Conservation (phyloP, 2,329 filamentous ascomycete species). For the Trichophyton verrucosum region DNA sequence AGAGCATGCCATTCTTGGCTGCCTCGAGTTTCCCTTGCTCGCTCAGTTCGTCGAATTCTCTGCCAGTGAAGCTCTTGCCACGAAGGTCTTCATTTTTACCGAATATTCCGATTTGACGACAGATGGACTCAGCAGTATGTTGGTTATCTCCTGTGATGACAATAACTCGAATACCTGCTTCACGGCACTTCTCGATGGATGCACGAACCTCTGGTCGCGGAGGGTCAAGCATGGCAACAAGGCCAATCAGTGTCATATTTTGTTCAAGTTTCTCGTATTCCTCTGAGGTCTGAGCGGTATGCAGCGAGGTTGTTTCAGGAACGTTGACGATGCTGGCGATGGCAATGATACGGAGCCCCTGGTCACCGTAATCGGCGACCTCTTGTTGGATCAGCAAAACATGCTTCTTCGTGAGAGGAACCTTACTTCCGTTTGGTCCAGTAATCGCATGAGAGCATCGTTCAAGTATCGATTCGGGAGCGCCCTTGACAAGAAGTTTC, state of each 20-base stretch:
- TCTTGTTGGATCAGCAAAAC: constrained; percentile 60
- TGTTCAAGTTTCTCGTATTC: constrained; percentile 85
- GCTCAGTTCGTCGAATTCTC: constrained; percentile 80
- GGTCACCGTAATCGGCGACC: constrained; percentile 79
- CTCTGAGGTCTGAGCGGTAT: constrained; percentile 64
- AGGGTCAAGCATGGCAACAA: constrained; percentile 93
- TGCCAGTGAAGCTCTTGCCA: constrained; percentile 90
- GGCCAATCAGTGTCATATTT: constrained; percentile 83
- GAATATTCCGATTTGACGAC: constrained; percentile 92
- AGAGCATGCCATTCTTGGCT: constrained; percentile 74
- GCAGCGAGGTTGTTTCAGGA: constrained; percentile 54
- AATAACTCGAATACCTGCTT: constrained; percentile 89
- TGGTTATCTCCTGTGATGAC: constrained; percentile 98
- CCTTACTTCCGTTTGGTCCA: constrained; percentile 65
- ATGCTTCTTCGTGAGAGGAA: constrained; percentile 58
- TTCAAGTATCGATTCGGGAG: constrained; percentile 86
- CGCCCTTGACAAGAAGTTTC: constrained; percentile 88
- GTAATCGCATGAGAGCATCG: constrained; percentile 74
- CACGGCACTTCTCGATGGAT: constrained; percentile 79
- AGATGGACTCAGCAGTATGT: constrained; percentile 95
- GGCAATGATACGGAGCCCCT: constrained; percentile 86
- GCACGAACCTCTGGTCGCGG: constrained; percentile 80
- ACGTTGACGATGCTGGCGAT: constrained; percentile 74
- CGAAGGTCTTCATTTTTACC: constrained; percentile 64
- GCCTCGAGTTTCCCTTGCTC: constrained; percentile 69